phyloP scores from a whole-genome alignment of 2,329 filamentous ascomycete species.

The Trichoderma brevicompactum region DNA sequence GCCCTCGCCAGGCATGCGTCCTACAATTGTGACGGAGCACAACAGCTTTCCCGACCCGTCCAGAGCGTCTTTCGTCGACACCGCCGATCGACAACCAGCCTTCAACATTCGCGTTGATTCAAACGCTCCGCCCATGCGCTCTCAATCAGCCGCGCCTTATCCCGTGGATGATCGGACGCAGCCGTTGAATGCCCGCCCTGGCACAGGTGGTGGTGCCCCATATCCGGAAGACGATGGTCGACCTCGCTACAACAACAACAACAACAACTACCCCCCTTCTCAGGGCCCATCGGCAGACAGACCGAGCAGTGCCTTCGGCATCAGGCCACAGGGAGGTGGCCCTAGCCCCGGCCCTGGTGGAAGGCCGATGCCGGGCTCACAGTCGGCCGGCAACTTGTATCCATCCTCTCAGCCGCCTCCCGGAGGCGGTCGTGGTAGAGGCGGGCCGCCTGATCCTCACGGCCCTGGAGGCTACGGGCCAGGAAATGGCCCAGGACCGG shows the following conservation, averaged over 20 bases:
- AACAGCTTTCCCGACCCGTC: conserved; percentile 55
- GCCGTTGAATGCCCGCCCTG: conserved; percentile 52
- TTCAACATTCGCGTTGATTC: conserved; percentile 57
- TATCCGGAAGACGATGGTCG: conserved; percentile 59
- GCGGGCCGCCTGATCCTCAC: conserved; percentile 51
- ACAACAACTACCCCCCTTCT: conserved; percentile 54
- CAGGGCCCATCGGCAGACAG: conserved; percentile 54
- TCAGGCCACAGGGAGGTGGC: conserved; percentile 48
- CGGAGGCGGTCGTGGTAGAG: conserved; percentile 50
- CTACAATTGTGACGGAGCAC: conserved; percentile 46
- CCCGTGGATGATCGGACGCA: conserved; percentile 68
- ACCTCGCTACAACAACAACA: conserved; percentile 49
- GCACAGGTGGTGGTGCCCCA: conserved; percentile 54
- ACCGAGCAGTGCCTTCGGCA: conserved; percentile 58
- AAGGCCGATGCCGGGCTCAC: conserved; percentile 48
- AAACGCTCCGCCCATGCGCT: conserved; percentile 41
- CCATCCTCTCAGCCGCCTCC: conserved; percentile 39
- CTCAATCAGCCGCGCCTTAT: conserved; percentile 68
- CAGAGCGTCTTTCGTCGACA: conserved; percentile 43
- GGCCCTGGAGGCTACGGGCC: conserved; percentile 44
- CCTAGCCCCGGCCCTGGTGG: conserved; percentile 30
- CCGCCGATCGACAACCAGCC: conserved; percentile 50
- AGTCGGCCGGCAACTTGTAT: conserved; percentile 54
- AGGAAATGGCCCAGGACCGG: conserved; percentile 7
- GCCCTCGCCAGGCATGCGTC: conserved; percentile 48